Evolutionary conservation across 305 asterid genomes (phyloP).

Genomic region (Fraxinus floribunda): DNA sequence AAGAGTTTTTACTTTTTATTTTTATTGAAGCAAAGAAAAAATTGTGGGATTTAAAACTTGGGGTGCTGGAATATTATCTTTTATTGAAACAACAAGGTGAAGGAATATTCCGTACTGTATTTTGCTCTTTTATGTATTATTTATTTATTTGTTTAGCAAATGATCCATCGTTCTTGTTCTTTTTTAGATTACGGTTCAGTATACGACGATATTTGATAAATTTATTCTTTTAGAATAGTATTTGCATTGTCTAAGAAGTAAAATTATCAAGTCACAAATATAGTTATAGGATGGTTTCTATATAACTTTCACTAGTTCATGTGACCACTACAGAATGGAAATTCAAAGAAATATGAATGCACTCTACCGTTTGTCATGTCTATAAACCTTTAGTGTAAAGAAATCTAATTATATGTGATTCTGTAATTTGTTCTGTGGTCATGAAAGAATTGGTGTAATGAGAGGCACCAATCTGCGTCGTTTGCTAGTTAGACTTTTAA

Average conservation of each 20-base stretch:
- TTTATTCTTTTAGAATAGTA: not conserved
- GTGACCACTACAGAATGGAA: not conserved
- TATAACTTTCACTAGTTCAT: not conserved
- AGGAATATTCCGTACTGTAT: not conserved
- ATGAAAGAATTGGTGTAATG: not conserved
- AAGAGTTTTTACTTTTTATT: not conserved
- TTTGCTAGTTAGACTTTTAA: not conserved
- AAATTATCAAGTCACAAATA: not conserved
- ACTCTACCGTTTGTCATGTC: not conserved
- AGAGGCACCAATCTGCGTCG: not conserved
- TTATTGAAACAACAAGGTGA: not conserved
- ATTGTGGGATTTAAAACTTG: not conserved
- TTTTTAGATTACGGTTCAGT: not conserved
- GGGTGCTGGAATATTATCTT: not conserved
- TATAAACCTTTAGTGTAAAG: not conserved
- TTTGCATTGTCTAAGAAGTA: not conserved
- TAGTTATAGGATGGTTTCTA: not conserved
- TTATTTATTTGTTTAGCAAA: not conserved
- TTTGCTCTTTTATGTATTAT: not conserved
- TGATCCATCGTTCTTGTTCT: not conserved
- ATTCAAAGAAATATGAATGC: not conserved
- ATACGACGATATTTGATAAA: not conserved
- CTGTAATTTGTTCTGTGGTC: not conserved
- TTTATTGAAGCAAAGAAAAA: not conserved
- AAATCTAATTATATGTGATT: not conserved